Percentiles rank a stretch among this genome's conserved stretches.
These are phyloP conservation scores for Syzygium syzygioides DNA, from an alignment of 441 rosid species.

Conservation along the genomic window DNA sequence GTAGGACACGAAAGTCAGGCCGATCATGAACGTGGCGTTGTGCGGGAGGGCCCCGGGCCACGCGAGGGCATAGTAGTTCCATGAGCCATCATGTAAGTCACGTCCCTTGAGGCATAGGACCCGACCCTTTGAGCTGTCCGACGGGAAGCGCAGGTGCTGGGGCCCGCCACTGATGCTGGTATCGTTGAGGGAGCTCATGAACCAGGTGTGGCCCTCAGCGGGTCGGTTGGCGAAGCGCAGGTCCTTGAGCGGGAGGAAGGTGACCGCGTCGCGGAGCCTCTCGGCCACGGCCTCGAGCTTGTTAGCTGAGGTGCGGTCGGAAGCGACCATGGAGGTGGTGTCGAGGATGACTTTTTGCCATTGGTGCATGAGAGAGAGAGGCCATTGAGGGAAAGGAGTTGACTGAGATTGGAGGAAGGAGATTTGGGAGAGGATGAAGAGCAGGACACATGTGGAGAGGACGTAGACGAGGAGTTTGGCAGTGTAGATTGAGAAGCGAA, in stretches of 20 bases:
- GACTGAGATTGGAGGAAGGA: conserved; percentile 1
- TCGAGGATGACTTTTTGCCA: conserved; percentile 5
- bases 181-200: conserved; percentile 68
- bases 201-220: conserved; percentile 63
- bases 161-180: conserved; percentile 49
- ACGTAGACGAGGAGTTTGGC: conserved; percentile 28
- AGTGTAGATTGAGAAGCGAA: conserved; percentile 10
- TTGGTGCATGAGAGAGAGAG: conserved; percentile 14
- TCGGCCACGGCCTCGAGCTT: conserved; percentile 14
- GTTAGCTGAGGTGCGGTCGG: not conserved
- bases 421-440: conserved; percentile 43
- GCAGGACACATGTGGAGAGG: conserved; percentile 20
- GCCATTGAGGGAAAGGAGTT: conserved; percentile 2
- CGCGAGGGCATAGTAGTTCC: conserved; percentile 67
- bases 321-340: not conserved
- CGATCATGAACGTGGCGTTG: conserved; percentile 38
- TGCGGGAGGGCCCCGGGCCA: conserved; percentile 51
- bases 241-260: conserved; percentile 70
- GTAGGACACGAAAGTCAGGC: conserved; percentile 58
- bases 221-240: conserved; percentile 38
- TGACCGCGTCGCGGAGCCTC: conserved; percentile 50
- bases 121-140: conserved; percentile 39
- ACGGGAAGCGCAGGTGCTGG: conserved; percentile 54
- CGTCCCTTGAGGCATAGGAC: conserved; percentile 55
- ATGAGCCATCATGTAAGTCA: conserved; percentile 52